These are phyloP conservation scores for Phaeoacremonium minimum DNA, from an alignment of 2,329 filamentous ascomycete genomes.

Conservation along the genomic window DNA sequence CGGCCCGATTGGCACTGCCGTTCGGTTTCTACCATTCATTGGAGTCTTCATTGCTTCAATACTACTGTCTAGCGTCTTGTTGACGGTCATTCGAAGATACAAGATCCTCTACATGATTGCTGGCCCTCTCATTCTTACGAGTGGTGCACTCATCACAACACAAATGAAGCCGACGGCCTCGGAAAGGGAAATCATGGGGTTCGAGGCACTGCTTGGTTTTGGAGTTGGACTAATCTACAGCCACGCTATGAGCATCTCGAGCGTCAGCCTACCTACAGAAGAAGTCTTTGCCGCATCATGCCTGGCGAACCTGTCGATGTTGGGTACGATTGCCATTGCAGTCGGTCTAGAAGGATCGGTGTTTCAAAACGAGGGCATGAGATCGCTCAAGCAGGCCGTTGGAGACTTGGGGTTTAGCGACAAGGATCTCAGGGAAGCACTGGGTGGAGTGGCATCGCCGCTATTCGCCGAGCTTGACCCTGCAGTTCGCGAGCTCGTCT, in stretches of 20 bases:
- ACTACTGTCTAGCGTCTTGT: conserved; percentile 28
- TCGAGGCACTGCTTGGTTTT: conserved; percentile 22
- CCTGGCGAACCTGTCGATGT: conserved; percentile 26
- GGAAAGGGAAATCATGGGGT: conserved; percentile 23
- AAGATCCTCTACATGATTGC: conserved; percentile 23
- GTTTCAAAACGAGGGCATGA: conserved; percentile 24
- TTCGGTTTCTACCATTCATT: conserved; percentile 37
- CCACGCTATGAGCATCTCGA: conserved; percentile 22
- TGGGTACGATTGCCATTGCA: conserved; percentile 20
- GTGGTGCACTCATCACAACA: conserved; percentile 17
- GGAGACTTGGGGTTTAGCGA: conserved; percentile 11
- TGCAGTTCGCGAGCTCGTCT: too few species aligned
- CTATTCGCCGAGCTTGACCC: conserved; percentile 14
- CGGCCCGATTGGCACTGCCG: conserved; percentile 31
- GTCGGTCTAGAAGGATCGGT: conserved; percentile 21
- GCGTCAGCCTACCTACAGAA: conserved; percentile 13
- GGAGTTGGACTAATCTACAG: conserved; percentile 25
- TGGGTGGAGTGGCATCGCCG: conserved; percentile 20
- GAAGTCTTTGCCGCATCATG: conserved; percentile 21
- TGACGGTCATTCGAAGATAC: conserved; percentile 33
- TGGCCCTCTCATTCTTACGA: conserved; percentile 17
- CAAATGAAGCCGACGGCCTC: too few species aligned
- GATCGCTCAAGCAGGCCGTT: conserved; percentile 13
- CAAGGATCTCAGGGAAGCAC: conserved; percentile 18
- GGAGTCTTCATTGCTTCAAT: conserved; percentile 28